Percentiles rank a stretch among this genome's conserved stretches.
These are phyloP conservation scores for Candida ficus DNA, from an alignment of 805 yeast species.

Conservation along the genomic window DNA sequence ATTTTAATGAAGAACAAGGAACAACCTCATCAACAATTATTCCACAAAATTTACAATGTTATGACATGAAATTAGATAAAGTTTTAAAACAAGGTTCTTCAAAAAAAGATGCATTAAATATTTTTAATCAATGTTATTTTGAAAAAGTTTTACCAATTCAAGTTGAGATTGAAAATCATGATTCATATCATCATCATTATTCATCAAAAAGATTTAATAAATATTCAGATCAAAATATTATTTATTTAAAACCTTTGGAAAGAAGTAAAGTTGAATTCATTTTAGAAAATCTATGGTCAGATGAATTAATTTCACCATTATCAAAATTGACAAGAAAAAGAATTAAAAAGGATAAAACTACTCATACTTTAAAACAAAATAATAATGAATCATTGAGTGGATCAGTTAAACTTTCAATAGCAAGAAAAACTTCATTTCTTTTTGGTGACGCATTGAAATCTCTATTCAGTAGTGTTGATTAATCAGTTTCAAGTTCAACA, in stretches of 20 bases:
- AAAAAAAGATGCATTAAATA: too few relatives aligned
- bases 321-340: slow-evolving; percentile 1
- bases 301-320: slow-evolving; percentile 19
- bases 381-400: background rate
- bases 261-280: slow-evolving; percentile 24
- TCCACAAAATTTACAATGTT: slow-evolving; percentile 16
- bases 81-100: background rate
- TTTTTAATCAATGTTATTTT: slow-evolving; percentile 23
- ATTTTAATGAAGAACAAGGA: slow-evolving; percentile 19
- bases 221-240: background rate
- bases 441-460: slow-evolving; percentile 20
- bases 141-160: slow-evolving; percentile 21
- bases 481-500: too few relatives aligned
- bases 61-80: slow-evolving; percentile 22
- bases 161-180: slow-evolving; percentile 11
- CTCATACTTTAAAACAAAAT: background rate
- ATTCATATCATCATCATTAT: slow-evolving; percentile 4
- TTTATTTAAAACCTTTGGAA: slow-evolving; percentile 16
- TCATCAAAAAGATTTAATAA: slow-evolving; percentile 6
- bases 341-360: background rate
- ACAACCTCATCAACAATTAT: slow-evolving; percentile 18
- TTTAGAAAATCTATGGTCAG: slow-evolving; percentile 31
- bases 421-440: slow-evolving; percentile 20
- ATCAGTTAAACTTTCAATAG: too few relatives aligned
- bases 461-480: slow-evolving; percentile 9